phyloP scores from a whole-genome alignment of 1,284 basidiomycete species.

The Ceratobasidium sp. region DNA sequence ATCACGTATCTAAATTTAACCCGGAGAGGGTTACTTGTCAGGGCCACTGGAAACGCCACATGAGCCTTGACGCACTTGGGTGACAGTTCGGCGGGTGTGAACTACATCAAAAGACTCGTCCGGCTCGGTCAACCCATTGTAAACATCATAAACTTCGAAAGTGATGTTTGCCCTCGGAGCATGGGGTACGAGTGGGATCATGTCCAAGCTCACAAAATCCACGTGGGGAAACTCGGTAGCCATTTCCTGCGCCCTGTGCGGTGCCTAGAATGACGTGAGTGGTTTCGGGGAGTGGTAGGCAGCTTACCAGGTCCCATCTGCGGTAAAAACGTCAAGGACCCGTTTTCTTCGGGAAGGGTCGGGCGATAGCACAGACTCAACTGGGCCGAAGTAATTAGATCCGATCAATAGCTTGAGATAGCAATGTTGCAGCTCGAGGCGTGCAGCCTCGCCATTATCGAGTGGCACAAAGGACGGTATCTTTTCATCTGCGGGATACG shows the following conservation, averaged over 20 bases:
- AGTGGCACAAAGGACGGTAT: conserved; percentile 16
- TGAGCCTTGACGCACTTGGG: conserved; percentile 10
- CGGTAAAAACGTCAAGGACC: conserved; percentile 18
- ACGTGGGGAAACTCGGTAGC: conserved; percentile 23
- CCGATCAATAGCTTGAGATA: conserved; percentile 18
- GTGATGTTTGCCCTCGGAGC: conserved; percentile 10
- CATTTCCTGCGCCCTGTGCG: conserved; percentile 22
- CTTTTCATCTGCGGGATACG: conserved; percentile 25
- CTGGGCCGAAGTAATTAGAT: conserved; percentile 24
- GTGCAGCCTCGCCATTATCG: conserved; percentile 14
- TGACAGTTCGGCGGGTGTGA: conserved; percentile 4
- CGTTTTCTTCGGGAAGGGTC: conserved; percentile 16
- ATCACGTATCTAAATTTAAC: neutral
- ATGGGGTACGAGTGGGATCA: conserved; percentile 24
- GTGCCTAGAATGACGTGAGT: neutral
- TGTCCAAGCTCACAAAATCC: conserved; percentile 29
- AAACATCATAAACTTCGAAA: conserved; percentile 23
- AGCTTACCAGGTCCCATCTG: conserved; percentile 32
- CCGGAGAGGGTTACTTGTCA: neutral
- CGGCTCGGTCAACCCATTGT: conserved; percentile 20
- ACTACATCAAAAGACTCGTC: conserved; percentile 28
- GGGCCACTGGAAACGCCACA: neutral
- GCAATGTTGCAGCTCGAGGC: conserved; percentile 25
- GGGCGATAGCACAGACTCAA: neutral
- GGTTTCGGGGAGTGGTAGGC: neutral